Evolutionary conservation across 2,329 filamentous ascomycete species (phyloP).

Genomic region (Fusarium sp.): DNA sequence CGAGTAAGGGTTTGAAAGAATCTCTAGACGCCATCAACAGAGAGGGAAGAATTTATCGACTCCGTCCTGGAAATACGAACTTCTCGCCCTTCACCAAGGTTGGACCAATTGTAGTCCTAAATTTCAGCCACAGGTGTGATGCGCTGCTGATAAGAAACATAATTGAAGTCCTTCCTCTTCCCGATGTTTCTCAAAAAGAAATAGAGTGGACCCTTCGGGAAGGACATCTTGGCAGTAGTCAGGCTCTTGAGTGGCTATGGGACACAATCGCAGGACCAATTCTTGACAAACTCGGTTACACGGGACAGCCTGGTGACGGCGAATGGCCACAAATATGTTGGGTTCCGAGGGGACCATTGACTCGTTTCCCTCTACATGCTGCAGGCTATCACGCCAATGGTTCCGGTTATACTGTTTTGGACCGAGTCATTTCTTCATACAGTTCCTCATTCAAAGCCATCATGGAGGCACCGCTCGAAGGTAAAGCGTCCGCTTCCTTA

Average conservation of each 20-base stretch:
- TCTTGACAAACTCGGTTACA: fast-evolving
- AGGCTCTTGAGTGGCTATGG: background rate
- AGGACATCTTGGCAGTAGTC: background rate
- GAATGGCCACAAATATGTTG: background rate
- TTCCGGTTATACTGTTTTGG: background rate
- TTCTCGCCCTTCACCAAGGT: background rate
- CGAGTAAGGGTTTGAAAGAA: background rate
- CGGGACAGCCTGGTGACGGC: fast-evolving
- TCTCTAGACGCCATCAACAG: background rate
- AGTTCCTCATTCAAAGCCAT: background rate
- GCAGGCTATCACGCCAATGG: background rate
- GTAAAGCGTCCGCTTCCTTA: fast-evolving
- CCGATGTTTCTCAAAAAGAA: fast-evolving
- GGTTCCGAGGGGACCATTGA: background rate
- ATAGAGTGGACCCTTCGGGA: background rate
- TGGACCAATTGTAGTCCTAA: background rate
- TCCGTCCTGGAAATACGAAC: fast-evolving
- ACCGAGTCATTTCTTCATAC: background rate
- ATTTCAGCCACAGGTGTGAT: background rate
- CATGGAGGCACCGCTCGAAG: background rate
- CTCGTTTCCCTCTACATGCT: background rate
- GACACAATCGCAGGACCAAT: background rate
- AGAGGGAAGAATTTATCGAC: background rate
- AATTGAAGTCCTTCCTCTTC: background rate
- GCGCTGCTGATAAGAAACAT: background rate